Conservation (phyloP, 1,284 basidiomycete genomes). For the Trichosporon coremiiforme region DNA sequence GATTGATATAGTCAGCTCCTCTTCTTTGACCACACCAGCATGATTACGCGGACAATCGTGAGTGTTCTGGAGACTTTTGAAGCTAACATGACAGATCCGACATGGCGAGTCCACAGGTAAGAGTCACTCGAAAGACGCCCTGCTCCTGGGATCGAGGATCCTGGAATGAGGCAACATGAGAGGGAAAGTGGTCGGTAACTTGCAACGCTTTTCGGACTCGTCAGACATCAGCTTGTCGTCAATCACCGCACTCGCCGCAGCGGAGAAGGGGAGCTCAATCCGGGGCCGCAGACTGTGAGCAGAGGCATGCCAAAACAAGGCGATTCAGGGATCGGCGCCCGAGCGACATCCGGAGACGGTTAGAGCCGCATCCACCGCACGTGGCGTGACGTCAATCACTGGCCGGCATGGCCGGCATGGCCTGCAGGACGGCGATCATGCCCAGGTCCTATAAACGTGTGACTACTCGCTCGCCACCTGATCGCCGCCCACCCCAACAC, state of each 20-base stretch:
- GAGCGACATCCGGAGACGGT: background rate
- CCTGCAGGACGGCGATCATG: constrained; percentile 1
- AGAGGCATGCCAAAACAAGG: background rate
- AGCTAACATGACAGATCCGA: constrained; percentile 61
- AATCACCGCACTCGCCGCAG: too few relatives aligned
- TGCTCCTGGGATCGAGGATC: too few relatives aligned
- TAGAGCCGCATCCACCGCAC: background rate
- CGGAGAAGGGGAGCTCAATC: too few relatives aligned
- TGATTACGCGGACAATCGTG: constrained; percentile 58
- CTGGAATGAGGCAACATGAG: too few relatives aligned
- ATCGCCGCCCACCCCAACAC: background rate
- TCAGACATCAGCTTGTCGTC: too few relatives aligned
- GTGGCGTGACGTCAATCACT: constrained; percentile 12
- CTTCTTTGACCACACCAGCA: constrained; percentile 23
- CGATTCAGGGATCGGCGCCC: background rate
- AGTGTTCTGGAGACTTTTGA: constrained; percentile 1
- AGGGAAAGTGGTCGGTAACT: too few relatives aligned
- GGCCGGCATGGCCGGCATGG: too few relatives aligned
- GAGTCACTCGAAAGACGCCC: constrained; percentile 12
- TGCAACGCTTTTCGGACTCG: too few relatives aligned
- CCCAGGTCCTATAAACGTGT: background rate
- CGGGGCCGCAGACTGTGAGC: too few relatives aligned
- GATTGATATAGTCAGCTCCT: background rate
- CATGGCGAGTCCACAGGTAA: constrained; percentile 79
- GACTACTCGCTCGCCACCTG: background rate